Percentiles rank a stretch among this genome's conserved stretches.
phyloP scores from a whole-genome alignment of 768 basidiomycete genomes.

The Kwoniella mangroviensis region DNA sequence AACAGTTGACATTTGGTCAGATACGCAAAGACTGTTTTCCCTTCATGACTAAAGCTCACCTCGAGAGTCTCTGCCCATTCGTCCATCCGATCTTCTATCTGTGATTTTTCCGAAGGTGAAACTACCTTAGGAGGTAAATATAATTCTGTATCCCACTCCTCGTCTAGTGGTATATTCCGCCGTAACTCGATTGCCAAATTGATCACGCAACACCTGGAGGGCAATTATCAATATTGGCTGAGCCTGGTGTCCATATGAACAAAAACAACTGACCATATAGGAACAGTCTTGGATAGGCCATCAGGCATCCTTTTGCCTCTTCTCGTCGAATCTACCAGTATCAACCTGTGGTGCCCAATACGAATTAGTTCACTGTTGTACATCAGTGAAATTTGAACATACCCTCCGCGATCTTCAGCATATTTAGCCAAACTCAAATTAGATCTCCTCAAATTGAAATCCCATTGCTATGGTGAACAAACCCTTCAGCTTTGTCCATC shows the following conservation, averaged over 20 bases:
- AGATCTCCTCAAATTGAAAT: conserved; percentile 78
- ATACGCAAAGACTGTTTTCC: too few species aligned
- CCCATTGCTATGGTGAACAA: conserved; percentile 66
- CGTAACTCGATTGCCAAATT: conserved; percentile 65
- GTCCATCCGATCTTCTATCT: conserved; percentile 71
- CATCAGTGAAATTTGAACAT: conserved; percentile 38
- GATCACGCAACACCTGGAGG: conserved; percentile 72
- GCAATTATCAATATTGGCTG: too few species aligned
- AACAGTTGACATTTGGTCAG: too few species aligned
- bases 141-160: conserved; percentile 65
- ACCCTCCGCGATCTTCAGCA: conserved; percentile 68
- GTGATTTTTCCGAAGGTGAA: conserved; percentile 71
- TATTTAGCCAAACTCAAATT: conserved; percentile 78
- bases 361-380: neutral
- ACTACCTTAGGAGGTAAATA: conserved; percentile 70
- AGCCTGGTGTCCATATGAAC: neutral
- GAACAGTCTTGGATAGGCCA: conserved; percentile 88
- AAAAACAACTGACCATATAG: conserved; percentile 71
- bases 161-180: conserved; percentile 38
- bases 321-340: conserved; percentile 90
- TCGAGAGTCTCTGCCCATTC: conserved; percentile 72
- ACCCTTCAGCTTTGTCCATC: neutral
- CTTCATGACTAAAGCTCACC: too few species aligned
- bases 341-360: conserved; percentile 62
- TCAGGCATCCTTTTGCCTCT: conserved; percentile 93